Evolutionary conservation across 805 yeast genomes (phyloP).

Genomic region (Candida multigemmis): DNA sequence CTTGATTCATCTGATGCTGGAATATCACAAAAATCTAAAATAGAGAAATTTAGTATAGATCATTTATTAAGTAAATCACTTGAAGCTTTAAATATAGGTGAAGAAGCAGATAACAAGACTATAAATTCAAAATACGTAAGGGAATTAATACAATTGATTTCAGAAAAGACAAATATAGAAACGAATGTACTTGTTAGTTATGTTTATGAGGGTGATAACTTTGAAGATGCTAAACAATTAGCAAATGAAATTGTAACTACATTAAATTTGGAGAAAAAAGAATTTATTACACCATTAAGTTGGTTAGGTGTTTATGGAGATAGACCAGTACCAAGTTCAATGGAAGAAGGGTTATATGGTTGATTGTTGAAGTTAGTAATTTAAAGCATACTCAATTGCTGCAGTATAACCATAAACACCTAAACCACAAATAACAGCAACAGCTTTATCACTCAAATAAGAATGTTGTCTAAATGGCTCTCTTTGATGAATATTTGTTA

Average conservation of each 20-base stretch:
- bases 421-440: slow-evolving; percentile 34
- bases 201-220: slow-evolving; percentile 89
- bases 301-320: slow-evolving; percentile 86
- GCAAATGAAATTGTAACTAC: slow-evolving; percentile 28
- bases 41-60: slow-evolving; percentile 18
- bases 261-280: slow-evolving; percentile 6
- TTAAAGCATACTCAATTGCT: slow-evolving; percentile 29
- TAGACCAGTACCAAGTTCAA: slow-evolving; percentile 52
- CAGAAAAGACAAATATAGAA: slow-evolving; percentile 5
- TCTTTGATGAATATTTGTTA: slow-evolving; percentile 43
- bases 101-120: slow-evolving; percentile 4
- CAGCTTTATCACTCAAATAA: slow-evolving; percentile 39
- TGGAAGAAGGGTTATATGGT: slow-evolving; percentile 73
- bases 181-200: slow-evolving; percentile 42
- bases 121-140: slow-evolving; percentile 7
- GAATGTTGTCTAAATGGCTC: slow-evolving; percentile 44
- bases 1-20: slow-evolving; percentile 73
- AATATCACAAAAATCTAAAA: slow-evolving; percentile 14
- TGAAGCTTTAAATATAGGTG: slow-evolving; percentile 14
- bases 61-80: slow-evolving; percentile 22
- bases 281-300: slow-evolving; percentile 44
- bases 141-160: slow-evolving; percentile 2
- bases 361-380: slow-evolving; percentile 19
- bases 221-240: slow-evolving; percentile 53
- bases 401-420: slow-evolving; percentile 36